phyloP scores from a whole-genome alignment of 768 basidiomycete species.

The Paxillus rubicundulus region DNA sequence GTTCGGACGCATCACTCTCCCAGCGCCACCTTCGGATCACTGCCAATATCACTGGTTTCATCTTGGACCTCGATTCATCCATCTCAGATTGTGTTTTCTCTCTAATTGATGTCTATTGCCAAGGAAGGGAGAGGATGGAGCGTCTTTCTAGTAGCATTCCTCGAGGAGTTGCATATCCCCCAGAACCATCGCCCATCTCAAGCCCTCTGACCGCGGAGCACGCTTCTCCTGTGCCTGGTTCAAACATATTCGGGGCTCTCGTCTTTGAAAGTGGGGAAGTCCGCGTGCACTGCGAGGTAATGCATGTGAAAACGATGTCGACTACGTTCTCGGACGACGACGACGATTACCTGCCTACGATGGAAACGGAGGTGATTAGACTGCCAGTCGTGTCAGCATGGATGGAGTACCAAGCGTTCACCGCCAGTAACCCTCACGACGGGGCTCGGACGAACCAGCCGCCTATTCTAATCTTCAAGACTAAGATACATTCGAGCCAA shows the following conservation, averaged over 20 bases:
- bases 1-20: constrained; percentile 47
- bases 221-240: constrained; percentile 40
- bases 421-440: constrained; percentile 40
- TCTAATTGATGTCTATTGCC: constrained; percentile 81
- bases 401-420: constrained; percentile 73
- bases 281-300: constrained; percentile 57
- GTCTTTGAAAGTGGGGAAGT: constrained; percentile 86
- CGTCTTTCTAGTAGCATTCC: constrained; percentile 57
- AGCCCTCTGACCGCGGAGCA: constrained; percentile 16
- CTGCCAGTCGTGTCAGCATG: constrained; percentile 79
- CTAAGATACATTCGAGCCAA: constrained; percentile 84
- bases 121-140: constrained; percentile 76
- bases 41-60: constrained; percentile 79
- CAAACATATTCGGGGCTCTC: constrained; percentile 62
- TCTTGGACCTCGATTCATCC: constrained; percentile 78
- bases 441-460: constrained; percentile 37
- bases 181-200: constrained; percentile 4
- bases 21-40: constrained; percentile 57
- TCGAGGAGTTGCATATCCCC: constrained; percentile 24
- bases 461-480: constrained; percentile 75
- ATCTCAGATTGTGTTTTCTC: constrained; percentile 78
- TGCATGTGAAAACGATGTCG: constrained; percentile 38
- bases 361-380: constrained; percentile 58
- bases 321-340: constrained; percentile 39
- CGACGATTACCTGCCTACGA: constrained; percentile 52